Evolutionary conservation across 768 basidiomycete genomes (phyloP).

Genomic region (Pisolithus microcarpus): DNA sequence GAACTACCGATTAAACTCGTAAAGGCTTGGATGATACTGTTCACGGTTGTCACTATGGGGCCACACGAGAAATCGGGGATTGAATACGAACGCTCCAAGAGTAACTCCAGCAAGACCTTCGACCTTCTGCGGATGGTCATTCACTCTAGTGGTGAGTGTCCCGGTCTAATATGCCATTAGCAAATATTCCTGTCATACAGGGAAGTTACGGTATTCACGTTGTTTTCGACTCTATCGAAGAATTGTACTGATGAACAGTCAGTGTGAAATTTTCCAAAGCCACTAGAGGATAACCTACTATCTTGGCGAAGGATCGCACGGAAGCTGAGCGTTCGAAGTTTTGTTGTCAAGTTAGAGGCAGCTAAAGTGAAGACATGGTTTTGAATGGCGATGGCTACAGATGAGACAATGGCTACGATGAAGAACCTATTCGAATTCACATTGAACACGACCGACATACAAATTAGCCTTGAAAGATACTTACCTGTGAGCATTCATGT

Average conservation of each 20-base stretch:
- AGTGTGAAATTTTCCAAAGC: background rate
- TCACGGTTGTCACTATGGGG: background rate
- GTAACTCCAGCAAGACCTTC: constrained; percentile 84
- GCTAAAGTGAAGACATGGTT: constrained; percentile 63
- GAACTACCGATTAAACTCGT: constrained; percentile 65
- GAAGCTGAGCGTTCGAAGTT: constrained; percentile 69
- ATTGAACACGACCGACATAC: background rate
- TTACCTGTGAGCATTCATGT: constrained; percentile 65
- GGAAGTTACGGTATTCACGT: constrained; percentile 32
- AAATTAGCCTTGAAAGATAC: constrained; percentile 5
- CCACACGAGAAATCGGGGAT: background rate
- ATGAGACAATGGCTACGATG: constrained; percentile 67
- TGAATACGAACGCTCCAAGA: constrained; percentile 56
- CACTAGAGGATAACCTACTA: constrained; percentile 36
- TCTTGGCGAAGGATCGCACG: constrained; percentile 82
- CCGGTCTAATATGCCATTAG: constrained; percentile 49
- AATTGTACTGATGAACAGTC: constrained; percentile 51
- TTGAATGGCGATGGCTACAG: constrained; percentile 54
- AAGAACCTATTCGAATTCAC: constrained; percentile 50
- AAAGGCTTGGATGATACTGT: constrained; percentile 68
- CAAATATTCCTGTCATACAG: background rate
- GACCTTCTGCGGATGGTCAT: constrained; percentile 86
- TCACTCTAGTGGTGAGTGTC: constrained; percentile 66
- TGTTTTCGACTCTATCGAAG: constrained; percentile 85
- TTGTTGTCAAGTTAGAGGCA: constrained; percentile 63